Base-by-base conservation (phyloP, 139 green algal genomes). In the Astrephomene gubernaculifera region DNA sequence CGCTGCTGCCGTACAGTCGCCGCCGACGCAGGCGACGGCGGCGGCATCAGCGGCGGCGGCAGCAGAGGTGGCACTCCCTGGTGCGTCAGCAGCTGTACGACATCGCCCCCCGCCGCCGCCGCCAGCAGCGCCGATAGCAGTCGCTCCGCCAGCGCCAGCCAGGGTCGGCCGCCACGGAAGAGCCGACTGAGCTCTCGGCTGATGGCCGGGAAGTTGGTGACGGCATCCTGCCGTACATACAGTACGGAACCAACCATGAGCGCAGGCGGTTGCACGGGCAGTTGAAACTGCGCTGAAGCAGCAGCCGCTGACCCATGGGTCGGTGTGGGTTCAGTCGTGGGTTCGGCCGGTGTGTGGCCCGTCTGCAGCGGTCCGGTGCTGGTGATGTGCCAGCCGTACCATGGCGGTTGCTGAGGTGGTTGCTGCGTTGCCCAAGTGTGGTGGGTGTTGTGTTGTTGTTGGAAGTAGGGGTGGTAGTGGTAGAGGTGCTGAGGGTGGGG, bases 61-160 rank as follows among this genome's bases (percentile, higher is more conserved):
- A 19, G 53, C 35, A 82, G 57, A 27, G 5, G 33, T 1, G 57
- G 57, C 27, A 83, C 25, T 4, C 83, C 64, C 14, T 79, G 65
- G 35, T 79, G 75, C 24, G 22, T 8, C 52, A 85, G 74, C 68
- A 86, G 67, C 67, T 81, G 54, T 33, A 19, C 17, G 41, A 86
- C 53, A 2, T 44, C 35, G 35, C 61, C 45, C 14, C 75, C 85
- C 1, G 85, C 68, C 36, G 68, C 68, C 33, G 71, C 53, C 39
- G 76, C 57, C 85, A 85, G 68, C 85, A 89, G 67, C 3, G n/a
- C 54, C 2, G 54, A 57, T n/a, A 86, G 81, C 75, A 89, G 68
- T 2, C 68, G 29, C 25, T 85, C 57, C 1, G 85, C 67, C 68
- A 89, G 75, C 5, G 29, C 53, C 5, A 76, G 85, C 85, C 78